Percentiles rank a stretch among this genome's conserved stretches.
phyloP scores from a whole-genome alignment of 2,329 filamentous ascomycete genomes.

The Chaetomium olivaceum region DNA sequence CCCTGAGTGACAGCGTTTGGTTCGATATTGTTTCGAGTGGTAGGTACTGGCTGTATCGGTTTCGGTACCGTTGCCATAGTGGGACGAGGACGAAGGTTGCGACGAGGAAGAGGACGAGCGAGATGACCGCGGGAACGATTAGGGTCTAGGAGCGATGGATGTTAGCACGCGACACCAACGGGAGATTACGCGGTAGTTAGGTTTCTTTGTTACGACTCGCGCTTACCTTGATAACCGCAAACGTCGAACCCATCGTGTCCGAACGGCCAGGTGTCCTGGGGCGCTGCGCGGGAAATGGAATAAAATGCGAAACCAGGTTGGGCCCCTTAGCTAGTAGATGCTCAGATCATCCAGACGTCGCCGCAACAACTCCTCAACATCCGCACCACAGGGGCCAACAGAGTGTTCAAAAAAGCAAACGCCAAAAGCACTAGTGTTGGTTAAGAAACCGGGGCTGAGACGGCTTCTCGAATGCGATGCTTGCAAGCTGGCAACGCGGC shows the following conservation, averaged over 20 bases:
- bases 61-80: conserved; percentile 67
- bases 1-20: conserved; percentile 56
- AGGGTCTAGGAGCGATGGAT: conserved; percentile 55
- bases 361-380: neutral
- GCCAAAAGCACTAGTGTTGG: neutral
- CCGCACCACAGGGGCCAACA: neutral
- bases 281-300: neutral
- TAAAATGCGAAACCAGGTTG: neutral
- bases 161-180: neutral
- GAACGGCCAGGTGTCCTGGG: neutral
- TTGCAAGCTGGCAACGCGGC: conserved; percentile 6
- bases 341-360: neutral
- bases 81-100: conserved; percentile 67
- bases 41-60: conserved; percentile 72
- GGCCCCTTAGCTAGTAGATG: neutral
- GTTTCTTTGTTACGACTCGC: neutral
- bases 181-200: neutral
- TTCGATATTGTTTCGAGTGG: conserved; percentile 65
- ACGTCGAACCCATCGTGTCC: conserved; percentile 39
- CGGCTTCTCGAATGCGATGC: neutral
- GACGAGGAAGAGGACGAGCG: conserved; percentile 66
- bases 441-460: neutral
- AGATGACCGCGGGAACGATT: conserved; percentile 69
- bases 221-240: conserved; percentile 43
- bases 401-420: neutral